Conservation (phyloP, 2,329 filamentous ascomycete species). For the Epichloe sp. region DNA sequence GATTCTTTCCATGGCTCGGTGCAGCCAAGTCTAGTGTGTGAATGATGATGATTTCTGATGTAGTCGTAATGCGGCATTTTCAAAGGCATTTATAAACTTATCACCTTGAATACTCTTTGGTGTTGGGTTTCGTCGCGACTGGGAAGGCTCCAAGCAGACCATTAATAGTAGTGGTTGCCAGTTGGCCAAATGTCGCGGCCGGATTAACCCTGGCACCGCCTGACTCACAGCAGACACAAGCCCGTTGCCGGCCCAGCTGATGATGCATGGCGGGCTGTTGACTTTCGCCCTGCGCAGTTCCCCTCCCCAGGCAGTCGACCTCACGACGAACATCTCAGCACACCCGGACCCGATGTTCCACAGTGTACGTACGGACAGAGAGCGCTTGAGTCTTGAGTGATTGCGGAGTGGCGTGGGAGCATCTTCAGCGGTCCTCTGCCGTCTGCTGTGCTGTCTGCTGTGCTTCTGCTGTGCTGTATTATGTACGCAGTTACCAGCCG, state of each 20-base stretch:
- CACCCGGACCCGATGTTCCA: slow-evolving; percentile 1
- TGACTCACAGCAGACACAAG: background rate
- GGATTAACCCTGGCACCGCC: slow-evolving; percentile 3
- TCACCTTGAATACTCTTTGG: too few relatives aligned
- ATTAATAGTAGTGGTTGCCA: too few relatives aligned
- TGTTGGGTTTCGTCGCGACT: too few relatives aligned
- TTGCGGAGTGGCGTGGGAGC: background rate
- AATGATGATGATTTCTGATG: too few relatives aligned
- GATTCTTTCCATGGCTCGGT: too few relatives aligned
- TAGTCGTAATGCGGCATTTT: too few relatives aligned
- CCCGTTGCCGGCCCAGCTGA: background rate
- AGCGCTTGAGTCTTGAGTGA: background rate
- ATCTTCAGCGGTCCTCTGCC: background rate
- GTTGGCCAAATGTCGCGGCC: background rate
- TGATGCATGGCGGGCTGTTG: slow-evolving; percentile 5
- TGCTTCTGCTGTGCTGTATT: too few relatives aligned
- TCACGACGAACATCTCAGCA: slow-evolving; percentile 34
- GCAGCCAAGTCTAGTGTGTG: too few relatives aligned
- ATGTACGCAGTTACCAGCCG: too few relatives aligned
- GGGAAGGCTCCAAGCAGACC: too few relatives aligned
- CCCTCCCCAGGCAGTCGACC: slow-evolving; percentile 20
- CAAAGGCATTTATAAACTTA: too few relatives aligned
- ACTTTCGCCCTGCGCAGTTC: slow-evolving; percentile 19
- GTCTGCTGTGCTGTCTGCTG: too few relatives aligned
- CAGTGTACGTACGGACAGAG: background rate